Base-by-base conservation (phyloP, 2,329 filamentous ascomycete genomes). In the Fusarium tanahbumbuense region DNA sequence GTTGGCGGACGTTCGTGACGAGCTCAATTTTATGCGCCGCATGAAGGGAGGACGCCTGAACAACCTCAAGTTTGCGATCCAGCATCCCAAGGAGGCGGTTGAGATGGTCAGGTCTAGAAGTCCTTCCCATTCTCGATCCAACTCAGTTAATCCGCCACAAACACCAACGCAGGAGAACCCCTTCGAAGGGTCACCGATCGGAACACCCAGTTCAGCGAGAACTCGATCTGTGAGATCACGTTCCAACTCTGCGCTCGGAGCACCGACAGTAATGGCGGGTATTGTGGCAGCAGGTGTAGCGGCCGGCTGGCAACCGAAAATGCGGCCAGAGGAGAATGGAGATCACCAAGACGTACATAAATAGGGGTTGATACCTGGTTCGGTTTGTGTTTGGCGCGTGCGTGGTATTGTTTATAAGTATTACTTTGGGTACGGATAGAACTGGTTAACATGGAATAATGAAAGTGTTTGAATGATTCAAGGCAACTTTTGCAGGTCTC, bases 31-130 rank as follows among this genome's bases (percentile, higher is more conserved):
- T 82, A 85, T 96, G 75, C 92, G 92, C 81, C 90, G 86, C 72
- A 87, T 95, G 81, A 93, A 92, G 81, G 93, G 93, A 71, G 93
- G 93, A 41, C 91, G 93, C 64, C 82, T 97, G 63, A 94, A 93
- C 82, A 91, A 92, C 76, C 84, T 97, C 72, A 93, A 90, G 80
- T 95, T 93, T 78, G 90, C 90, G 62, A 89, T 95, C 67, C 84
- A 90, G 76, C 90, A 95, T 75, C 92, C 92, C 63, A 90, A 89
- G 75, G 90, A 94, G 78, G 88, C 87, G 4, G 87, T 93, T 73
- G 69, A 72, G 47, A 83, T 89, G 72, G 82, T 85, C 48, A 85
- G 85, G 73, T 89, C 86, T 49, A 85, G 88, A 73, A 91, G 88
- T 76, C 88, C 88, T 8, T 91, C 89, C 60, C 84, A 86, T 76